Conservation (phyloP, 2,329 filamentous ascomycete species). For the Periglandula ipomoeae region DNA sequence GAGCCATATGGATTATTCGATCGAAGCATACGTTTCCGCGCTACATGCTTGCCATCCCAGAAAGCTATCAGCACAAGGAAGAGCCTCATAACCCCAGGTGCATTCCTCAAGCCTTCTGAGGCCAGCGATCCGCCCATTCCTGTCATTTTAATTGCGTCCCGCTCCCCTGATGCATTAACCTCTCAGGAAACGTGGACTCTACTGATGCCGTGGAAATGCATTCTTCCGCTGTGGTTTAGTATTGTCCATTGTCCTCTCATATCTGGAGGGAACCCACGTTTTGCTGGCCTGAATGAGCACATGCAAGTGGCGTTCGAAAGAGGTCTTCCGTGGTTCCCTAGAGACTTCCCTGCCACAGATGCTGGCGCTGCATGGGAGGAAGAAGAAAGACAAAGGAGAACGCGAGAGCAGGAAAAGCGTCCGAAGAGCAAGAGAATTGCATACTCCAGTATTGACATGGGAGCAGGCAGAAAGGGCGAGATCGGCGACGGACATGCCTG, state of each 20-base stretch:
- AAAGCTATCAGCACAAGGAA: conserved; percentile 74
- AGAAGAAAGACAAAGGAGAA: conserved; percentile 58
- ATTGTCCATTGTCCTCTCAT: conserved; percentile 75
- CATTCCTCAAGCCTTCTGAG: conserved; percentile 42
- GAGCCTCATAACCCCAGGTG: conserved; percentile 51
- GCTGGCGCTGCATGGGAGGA: conserved; percentile 74
- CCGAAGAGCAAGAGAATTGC: conserved; percentile 75
- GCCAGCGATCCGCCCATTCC: conserved; percentile 68
- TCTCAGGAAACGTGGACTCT: conserved; percentile 70
- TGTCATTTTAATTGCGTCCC: conserved; percentile 57
- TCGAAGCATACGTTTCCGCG: conserved; percentile 53
- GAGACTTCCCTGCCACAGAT: conserved; percentile 69
- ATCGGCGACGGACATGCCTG: conserved; percentile 74
- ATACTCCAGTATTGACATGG: conserved; percentile 67
- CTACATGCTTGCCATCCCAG: conserved; percentile 61
- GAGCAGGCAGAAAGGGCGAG: conserved; percentile 68
- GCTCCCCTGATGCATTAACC: conserved; percentile 35
- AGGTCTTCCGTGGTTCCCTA: conserved; percentile 73
- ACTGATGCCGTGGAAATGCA: conserved; percentile 83
- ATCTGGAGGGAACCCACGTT: conserved; percentile 69
- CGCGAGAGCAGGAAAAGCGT: conserved; percentile 65
- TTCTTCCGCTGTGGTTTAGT: conserved; percentile 76
- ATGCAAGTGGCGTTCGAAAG: conserved; percentile 77
- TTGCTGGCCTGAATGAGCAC: conserved; percentile 73
- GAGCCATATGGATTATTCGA: conserved; percentile 54